A percentile compares a stretch with the other conserved stretches of the same genome.
Conservation (phyloP, 208 protist species). For the Trypanosoma avium region DNA sequence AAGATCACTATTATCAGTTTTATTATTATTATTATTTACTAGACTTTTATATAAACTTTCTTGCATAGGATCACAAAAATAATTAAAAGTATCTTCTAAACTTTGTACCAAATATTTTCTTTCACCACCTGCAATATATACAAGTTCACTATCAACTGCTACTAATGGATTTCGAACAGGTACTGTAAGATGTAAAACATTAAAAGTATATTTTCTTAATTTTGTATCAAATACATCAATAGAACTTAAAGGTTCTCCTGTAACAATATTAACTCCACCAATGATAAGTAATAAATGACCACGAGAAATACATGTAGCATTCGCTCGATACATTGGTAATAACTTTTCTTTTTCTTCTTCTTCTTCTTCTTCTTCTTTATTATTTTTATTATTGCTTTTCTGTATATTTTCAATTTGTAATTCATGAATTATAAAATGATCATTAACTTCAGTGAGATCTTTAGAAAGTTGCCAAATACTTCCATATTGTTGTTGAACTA, state of each 20-base stretch:
- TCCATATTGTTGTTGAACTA: conserved; percentile 10
- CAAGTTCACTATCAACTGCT: conserved; percentile 19
- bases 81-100: too few species aligned
- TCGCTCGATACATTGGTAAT: conserved; percentile 14
- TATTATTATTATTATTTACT: background rate
- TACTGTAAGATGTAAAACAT: background rate
- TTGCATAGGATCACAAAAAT: too few species aligned
- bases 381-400: background rate
- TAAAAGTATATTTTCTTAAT: conserved; percentile 5
- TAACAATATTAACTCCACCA: conserved; percentile 26
- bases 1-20: background rate
- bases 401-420: too few species aligned
- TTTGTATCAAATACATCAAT: conserved; percentile 28
- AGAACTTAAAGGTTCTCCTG: background rate
- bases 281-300: conserved; percentile 25
- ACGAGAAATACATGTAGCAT: conserved; percentile 25
- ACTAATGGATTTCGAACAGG: conserved; percentile 23
- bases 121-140: conserved; percentile 27
- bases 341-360: background rate
- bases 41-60: background rate
- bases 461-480: conserved; percentile 22
- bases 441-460: background rate
- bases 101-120: background rate
- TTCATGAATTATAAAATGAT: conserved; percentile 11
- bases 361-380: background rate